Evolutionary conservation across 345 rosid species (phyloP).

Genomic region (Populus alba): DNA sequence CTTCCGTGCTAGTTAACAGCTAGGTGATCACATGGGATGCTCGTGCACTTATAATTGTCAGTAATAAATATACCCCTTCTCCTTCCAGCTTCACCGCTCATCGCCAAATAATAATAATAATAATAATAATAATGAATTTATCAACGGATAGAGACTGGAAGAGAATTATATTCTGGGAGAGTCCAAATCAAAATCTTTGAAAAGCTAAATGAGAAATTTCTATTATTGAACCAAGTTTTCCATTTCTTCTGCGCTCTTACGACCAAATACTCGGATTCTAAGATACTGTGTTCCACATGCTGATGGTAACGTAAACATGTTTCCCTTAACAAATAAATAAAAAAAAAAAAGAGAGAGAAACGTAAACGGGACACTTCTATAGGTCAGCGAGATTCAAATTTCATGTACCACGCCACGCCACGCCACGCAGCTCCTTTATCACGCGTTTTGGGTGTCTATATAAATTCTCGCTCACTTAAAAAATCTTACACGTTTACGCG

Average conservation of each 20-base stretch:
- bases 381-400: not conserved
- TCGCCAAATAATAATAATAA: no score
- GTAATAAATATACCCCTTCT: no score
- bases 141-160: no score
- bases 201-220: not conserved
- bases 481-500: conserved; percentile 13
- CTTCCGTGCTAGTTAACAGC: no score
- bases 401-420: conserved; percentile 4
- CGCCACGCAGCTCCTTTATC: conserved; percentile 9
- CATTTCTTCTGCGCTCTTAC: no score
- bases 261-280: no score
- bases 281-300: not conserved
- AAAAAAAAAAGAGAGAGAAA: not conserved
- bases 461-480: not conserved
- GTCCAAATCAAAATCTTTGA: not conserved
- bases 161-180: not conserved
- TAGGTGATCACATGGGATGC: no score
- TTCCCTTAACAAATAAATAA: not conserved
- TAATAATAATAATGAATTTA: no score
- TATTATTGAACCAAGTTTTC: no score
- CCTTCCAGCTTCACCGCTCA: no score
- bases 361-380: not conserved
- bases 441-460: conserved; percentile 27
- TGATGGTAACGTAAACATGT: not conserved
- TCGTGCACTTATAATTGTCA: no score